Percentiles rank a stretch among this genome's conserved stretches.
Conservation (phyloP, 768 basidiomycete species). For the Rhizopogon vulgaris region DNA sequence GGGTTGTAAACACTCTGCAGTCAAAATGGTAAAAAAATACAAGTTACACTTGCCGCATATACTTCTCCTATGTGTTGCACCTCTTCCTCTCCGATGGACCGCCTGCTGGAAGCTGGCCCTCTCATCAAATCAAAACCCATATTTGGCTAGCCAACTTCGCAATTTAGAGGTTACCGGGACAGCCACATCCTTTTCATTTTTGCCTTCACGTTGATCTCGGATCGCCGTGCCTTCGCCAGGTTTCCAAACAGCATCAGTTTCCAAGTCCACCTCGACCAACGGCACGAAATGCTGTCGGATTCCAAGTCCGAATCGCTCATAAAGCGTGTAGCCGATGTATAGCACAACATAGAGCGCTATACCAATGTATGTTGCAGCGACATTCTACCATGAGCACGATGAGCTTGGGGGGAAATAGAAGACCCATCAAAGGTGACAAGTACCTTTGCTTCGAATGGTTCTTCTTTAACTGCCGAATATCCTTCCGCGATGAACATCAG, state of each 20-base stretch:
- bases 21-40: too few relatives aligned
- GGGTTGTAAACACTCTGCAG: too few relatives aligned
- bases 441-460: constrained; percentile 40
- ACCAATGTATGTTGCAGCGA: constrained; percentile 52
- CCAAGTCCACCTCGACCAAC: constrained; percentile 39
- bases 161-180: constrained; percentile 1
- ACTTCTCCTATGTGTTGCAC: too few relatives aligned
- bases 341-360: constrained; percentile 40
- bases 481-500: constrained; percentile 53
- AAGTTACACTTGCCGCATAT: too few relatives aligned
- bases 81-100: too few relatives aligned
- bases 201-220: constrained; percentile 18
- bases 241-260: constrained; percentile 50
- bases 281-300: constrained; percentile 35
- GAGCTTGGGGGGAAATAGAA: not conserved
- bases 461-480: constrained; percentile 39
- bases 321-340: constrained; percentile 38
- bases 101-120: not conserved
- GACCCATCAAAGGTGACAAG: constrained; percentile 3
- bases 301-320: constrained; percentile 29
- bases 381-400: constrained; percentile 30
- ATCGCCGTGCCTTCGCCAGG: constrained; percentile 35
- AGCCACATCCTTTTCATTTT: constrained; percentile 4
- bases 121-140: constrained; percentile 52
- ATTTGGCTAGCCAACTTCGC: constrained; percentile 26